phyloP scores from a whole-genome alignment of 192 early-diverging fungal genomes.

The Podila epigama region DNA sequence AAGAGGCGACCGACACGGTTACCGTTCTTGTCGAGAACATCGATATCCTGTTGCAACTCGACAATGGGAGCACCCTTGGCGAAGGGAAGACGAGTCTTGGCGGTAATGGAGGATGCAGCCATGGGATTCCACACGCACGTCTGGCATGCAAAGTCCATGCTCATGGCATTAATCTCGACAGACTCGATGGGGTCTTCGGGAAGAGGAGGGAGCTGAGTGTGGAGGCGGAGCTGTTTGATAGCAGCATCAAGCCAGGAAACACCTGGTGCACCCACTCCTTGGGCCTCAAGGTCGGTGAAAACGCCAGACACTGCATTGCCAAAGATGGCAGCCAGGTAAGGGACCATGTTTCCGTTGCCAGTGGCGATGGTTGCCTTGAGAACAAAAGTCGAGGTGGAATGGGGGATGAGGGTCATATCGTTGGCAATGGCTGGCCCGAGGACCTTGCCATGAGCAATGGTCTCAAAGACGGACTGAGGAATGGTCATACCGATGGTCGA shows the following conservation, averaged over 20 bases:
- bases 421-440: constrained; percentile 19
- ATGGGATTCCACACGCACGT: constrained; percentile 50
- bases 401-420: constrained; percentile 1
- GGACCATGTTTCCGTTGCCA: background rate
- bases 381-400: constrained; percentile 5
- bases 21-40: constrained; percentile 27
- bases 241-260: constrained; percentile 39
- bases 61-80: constrained; percentile 58
- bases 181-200: constrained; percentile 38
- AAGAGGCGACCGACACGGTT: constrained; percentile 15
- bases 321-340: constrained; percentile 16
- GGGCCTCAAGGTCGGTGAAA: constrained; percentile 4
- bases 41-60: constrained; percentile 52
- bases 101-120: constrained; percentile 49
- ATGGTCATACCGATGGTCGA: constrained; percentile 49
- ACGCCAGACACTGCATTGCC: constrained; percentile 11
- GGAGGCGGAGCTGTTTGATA: constrained; percentile 6
- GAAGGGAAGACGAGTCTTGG: constrained; percentile 62
- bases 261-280: constrained; percentile 21
- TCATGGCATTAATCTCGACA: constrained; percentile 55
- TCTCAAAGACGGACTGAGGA: constrained; percentile 28
- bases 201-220: constrained; percentile 11
- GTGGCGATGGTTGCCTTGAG: constrained; percentile 17
- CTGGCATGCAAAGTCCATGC: constrained; percentile 46
- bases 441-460: constrained; percentile 3